Percentiles rank a stretch among this genome's conserved stretches.
Conservation (phyloP, 495 filamentous ascomycete genomes). For the Penicillium egyptiacum region DNA sequence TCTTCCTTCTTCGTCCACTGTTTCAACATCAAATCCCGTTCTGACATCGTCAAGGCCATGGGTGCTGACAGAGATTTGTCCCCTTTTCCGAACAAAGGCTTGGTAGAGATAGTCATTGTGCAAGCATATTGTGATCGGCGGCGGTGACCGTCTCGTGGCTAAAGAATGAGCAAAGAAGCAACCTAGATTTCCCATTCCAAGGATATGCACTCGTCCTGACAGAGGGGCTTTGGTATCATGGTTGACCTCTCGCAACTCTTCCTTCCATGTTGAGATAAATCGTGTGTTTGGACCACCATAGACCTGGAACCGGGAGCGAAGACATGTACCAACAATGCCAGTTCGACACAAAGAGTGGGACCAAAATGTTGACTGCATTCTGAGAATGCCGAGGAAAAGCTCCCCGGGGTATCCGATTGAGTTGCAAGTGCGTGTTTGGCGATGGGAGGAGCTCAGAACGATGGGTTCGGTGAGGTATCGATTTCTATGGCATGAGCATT, state of each 20-base stretch:
- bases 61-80: constrained; percentile 32
- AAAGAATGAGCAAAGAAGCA: constrained; percentile 62
- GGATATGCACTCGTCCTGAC: constrained; percentile 55
- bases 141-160: constrained; percentile 54
- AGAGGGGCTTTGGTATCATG: constrained; percentile 20
- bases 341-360: constrained; percentile 44
- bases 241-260: constrained; percentile 32
- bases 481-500: background rate
- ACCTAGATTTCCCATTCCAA: constrained; percentile 59
- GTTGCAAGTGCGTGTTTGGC: background rate
- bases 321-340: constrained; percentile 23
- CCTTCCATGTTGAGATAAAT: constrained; percentile 34
- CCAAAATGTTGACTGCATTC: constrained; percentile 39
- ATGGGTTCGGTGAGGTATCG: background rate
- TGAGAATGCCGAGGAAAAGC: constrained; percentile 23
- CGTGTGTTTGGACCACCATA: constrained; percentile 11
- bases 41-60: constrained; percentile 44
- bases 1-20: constrained; percentile 31
- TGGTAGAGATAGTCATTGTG: constrained; percentile 38
- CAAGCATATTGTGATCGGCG: constrained; percentile 58
- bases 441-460: background rate
- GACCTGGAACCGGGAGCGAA: constrained; percentile 8
- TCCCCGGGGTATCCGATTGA: constrained; percentile 11
- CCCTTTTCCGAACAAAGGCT: constrained; percentile 30
- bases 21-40: constrained; percentile 46